These are phyloP conservation scores for Ophiostoma sp. DNA, from an alignment of 2,329 filamentous ascomycete species.

Conservation along the genomic window DNA sequence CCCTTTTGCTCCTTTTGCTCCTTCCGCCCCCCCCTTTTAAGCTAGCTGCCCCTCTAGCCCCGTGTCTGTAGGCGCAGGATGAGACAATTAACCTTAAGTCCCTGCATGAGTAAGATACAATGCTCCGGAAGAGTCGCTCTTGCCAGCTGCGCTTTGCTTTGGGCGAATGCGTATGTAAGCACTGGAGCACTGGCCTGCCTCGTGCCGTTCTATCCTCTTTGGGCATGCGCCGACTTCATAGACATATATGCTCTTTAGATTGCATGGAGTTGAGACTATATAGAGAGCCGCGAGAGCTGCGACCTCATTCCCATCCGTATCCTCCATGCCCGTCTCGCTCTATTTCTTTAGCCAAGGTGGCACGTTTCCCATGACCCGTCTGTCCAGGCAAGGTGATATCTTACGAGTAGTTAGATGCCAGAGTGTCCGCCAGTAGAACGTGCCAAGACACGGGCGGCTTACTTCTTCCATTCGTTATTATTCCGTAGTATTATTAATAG, in stretches of 20 bases:
- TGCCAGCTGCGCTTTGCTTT: not conserved
- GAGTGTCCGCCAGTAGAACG: not conserved
- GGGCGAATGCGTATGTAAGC: not conserved
- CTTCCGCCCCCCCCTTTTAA: not conserved
- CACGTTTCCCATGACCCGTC: not conserved
- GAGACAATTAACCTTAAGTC: not conserved
- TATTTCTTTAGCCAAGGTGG: not conserved
- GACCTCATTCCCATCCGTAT: too few species aligned
- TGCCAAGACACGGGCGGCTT: constrained; percentile 4
- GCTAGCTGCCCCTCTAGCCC: not conserved
- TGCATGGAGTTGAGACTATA: too few species aligned
- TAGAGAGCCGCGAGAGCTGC: too few species aligned
- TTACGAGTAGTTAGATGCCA: not conserved
- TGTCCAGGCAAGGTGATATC: too few species aligned
- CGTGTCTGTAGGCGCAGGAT: too few species aligned
- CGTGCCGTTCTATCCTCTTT: not conserved
- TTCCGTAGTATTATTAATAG: not conserved
- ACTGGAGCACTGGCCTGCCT: not conserved
- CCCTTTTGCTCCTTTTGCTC: not conserved
- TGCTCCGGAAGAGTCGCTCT: constrained; percentile 1
- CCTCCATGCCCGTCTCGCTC: not conserved
- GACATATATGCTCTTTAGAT: too few species aligned
- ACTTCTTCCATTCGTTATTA: not conserved
- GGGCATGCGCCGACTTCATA: not conserved
- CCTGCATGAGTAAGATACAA: not conserved